Conservation (phyloP, 768 basidiomycete genomes). For the Asterophora lycoperdoides region DNA sequence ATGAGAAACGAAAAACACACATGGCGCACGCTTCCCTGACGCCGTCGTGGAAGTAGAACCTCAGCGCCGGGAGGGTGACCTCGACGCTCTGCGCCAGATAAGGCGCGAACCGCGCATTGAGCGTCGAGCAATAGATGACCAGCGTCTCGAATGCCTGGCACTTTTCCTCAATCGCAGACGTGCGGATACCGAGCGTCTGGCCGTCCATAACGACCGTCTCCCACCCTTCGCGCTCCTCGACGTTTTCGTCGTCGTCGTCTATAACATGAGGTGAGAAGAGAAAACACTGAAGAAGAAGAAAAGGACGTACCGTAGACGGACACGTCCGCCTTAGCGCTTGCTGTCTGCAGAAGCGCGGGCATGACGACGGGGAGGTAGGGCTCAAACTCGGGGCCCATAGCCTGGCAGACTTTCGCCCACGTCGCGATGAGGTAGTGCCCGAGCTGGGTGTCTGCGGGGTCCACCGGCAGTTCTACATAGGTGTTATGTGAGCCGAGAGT, state of each 20-base stretch:
- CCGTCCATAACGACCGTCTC: slow-evolving; percentile 78
- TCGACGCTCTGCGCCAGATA: slow-evolving; percentile 70
- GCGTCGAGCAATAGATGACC: slow-evolving; percentile 70
- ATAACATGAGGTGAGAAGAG: background rate
- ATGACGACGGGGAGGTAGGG: slow-evolving; percentile 84
- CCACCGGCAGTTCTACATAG: slow-evolving; percentile 56
- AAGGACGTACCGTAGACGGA: slow-evolving; percentile 57
- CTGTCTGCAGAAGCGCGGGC: slow-evolving; percentile 70
- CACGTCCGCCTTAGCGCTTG: slow-evolving; percentile 77
- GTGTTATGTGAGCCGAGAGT: background rate
- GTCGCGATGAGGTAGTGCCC: slow-evolving; percentile 78
- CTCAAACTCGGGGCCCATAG: slow-evolving; percentile 79
- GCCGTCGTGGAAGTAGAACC: slow-evolving; percentile 82
- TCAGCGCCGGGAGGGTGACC: slow-evolving; percentile 63
- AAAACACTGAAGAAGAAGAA: background rate
- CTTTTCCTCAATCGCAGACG: slow-evolving; percentile 80
- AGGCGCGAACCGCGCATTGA: slow-evolving; percentile 63
- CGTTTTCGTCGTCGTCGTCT: slow-evolving; percentile 54
- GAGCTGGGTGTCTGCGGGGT: slow-evolving; percentile 68
- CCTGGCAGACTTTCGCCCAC: slow-evolving; percentile 87
- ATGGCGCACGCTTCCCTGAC: slow-evolving; percentile 75
- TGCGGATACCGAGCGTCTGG: slow-evolving; percentile 70
- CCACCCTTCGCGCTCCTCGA: slow-evolving; percentile 68
- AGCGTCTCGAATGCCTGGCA: slow-evolving; percentile 87
- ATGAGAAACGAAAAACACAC: slow-evolving; percentile 38